Conservation (phyloP, 345 rosid species). For the Eucalyptus marginata region DNA sequence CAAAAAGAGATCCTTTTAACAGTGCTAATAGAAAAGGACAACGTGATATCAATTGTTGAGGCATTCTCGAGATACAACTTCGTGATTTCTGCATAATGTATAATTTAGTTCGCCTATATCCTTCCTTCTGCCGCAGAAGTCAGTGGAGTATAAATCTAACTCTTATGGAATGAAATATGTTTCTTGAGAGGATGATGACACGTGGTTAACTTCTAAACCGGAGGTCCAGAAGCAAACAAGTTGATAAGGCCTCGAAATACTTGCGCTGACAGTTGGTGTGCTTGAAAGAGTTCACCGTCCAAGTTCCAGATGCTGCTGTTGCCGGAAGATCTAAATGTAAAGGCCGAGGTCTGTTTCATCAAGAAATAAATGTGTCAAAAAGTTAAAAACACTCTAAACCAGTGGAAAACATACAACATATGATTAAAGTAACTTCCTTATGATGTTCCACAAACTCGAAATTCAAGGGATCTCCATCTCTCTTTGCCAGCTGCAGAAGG, state of each 20-base stretch:
- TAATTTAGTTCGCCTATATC: neutral
- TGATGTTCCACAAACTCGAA: slow-evolving; percentile 85
- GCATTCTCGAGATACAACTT: neutral
- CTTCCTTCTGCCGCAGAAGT: neutral
- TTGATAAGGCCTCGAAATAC: slow-evolving; percentile 76
- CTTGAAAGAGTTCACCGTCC: slow-evolving; percentile 90
- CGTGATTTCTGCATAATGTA: neutral
- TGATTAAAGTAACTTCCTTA: slow-evolving; percentile 31
- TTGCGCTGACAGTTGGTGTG: slow-evolving; percentile 86
- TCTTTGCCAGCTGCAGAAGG: slow-evolving; percentile 82
- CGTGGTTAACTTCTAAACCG: slow-evolving; percentile 19
- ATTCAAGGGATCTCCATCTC: slow-evolving; percentile 65
- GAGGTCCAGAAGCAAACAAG: slow-evolving; percentile 89
- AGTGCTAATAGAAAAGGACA: neutral
- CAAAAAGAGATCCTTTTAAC: neutral
- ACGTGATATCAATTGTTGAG: neutral
- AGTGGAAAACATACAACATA: neutral
- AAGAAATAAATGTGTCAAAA: neutral
- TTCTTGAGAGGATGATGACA: neutral
- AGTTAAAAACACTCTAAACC: neutral
- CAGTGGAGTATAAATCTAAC: neutral
- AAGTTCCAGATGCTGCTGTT: slow-evolving; percentile 82
- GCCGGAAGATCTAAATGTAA: slow-evolving; percentile 72
- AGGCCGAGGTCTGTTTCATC: slow-evolving; percentile 56
- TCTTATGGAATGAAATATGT: neutral